phyloP scores from a whole-genome alignment of 768 basidiomycete genomes.

The Clitopilus passeckerianus region DNA sequence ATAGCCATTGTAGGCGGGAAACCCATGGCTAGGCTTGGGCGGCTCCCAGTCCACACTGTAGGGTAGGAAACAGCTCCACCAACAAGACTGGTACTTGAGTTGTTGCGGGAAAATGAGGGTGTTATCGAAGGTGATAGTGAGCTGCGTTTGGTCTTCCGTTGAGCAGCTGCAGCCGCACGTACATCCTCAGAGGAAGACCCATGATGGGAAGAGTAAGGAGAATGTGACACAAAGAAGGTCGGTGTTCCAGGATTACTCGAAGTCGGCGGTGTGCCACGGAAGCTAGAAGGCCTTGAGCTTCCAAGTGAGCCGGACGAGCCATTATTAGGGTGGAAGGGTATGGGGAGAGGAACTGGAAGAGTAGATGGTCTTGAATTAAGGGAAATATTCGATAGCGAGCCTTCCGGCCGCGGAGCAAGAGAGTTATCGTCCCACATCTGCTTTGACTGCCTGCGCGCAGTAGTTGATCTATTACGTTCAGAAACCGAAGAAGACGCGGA shows the following conservation, averaged over 20 bases:
- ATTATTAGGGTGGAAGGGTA: neutral
- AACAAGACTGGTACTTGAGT: constrained; percentile 13
- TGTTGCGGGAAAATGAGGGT: constrained; percentile 24
- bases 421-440: constrained; percentile 26
- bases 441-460: constrained; percentile 33
- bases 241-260: neutral
- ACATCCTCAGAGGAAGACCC: constrained; percentile 54
- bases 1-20: constrained; percentile 32
- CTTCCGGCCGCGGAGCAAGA: constrained; percentile 36
- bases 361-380: constrained; percentile 20
- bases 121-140: constrained; percentile 24
- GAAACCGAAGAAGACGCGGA: constrained; percentile 31
- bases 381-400: constrained; percentile 39
- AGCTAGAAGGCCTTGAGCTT: constrained; percentile 46
- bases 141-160: constrained; percentile 31
- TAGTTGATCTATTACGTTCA: constrained; percentile 36
- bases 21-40: constrained; percentile 24
- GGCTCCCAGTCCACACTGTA: constrained; percentile 31
- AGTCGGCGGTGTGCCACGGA: constrained; percentile 28
- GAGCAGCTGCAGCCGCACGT: constrained; percentile 30
- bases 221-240: constrained; percentile 30
- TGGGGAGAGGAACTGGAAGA: constrained; percentile 18
- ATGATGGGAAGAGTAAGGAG: constrained; percentile 47
- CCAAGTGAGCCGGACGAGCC: constrained; percentile 30
- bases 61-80: constrained; percentile 27